Base-by-base conservation (phyloP, 2,329 filamentous ascomycete species). In the Aureobasidium sp. region DNA sequence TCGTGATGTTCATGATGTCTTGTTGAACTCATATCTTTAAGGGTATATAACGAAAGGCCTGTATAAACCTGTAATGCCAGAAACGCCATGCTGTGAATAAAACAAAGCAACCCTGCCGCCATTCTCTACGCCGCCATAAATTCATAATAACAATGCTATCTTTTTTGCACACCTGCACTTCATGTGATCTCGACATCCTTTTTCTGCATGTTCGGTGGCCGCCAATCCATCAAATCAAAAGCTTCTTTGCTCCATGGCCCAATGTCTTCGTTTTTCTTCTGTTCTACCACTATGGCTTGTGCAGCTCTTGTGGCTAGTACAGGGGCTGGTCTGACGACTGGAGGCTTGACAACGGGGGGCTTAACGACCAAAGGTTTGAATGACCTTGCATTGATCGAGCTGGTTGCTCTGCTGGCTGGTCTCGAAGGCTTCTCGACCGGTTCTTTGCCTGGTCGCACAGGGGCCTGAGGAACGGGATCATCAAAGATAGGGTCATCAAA, bases 231-330 rank as follows among this genome's bases (percentile, higher is more conserved):
- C 52, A 90, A 69, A 70, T 90, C 87, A 65, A 83, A 79, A 0
- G 87, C 86, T 69, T 89, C 86, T 29, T 79, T 81, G 66, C 85
- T 89, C 87, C 87, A 90, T 0, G 87, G 83, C 2, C 86, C 86
- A 16, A 82, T 75, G 62, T 79, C 69, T 21, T 63, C 57, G 41
- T 53, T 41, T 41, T 37, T 58, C 42, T 65, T 64, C 65, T 69
- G 58, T 59, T 59, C 62, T 15, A 59, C 61, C 61, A 60, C 54
- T 9, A 30, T 30, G 4, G 29, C 44, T 58, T 59, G 21, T 8
- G 59, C 54, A 52, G 47, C 25, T 62, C 47, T 62, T 16, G 41
- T 55, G 3, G 16, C 27, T 16, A 21, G 9, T 7, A 53, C 36
- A 3, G 62, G 67, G 21, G 42, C 49, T 44, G 68, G 62, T 59